phyloP scores from a whole-genome alignment of 2,329 filamentous ascomycete species.

The Pestalotiopsis fici region DNA sequence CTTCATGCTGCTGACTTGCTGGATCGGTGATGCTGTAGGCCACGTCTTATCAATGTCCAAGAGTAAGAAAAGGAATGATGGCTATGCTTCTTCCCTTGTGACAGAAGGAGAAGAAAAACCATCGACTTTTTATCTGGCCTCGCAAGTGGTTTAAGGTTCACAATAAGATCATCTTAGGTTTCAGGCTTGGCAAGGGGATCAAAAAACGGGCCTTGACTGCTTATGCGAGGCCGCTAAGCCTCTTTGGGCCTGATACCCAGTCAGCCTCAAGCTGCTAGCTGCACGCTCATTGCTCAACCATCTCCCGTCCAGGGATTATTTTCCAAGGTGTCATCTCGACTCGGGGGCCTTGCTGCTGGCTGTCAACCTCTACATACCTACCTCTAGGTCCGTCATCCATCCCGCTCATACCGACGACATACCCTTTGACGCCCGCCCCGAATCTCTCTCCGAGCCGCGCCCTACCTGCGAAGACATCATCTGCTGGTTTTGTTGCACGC shows the following conservation, averaged over 20 bases:
- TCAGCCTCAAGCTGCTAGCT: constrained; percentile 7
- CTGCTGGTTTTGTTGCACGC: background rate
- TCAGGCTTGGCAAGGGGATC: constrained; percentile 8
- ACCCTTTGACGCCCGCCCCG: background rate
- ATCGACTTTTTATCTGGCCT: background rate
- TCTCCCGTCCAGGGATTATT: background rate
- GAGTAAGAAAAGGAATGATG: background rate
- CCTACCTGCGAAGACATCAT: background rate
- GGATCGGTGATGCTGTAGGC: background rate
- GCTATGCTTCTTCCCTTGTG: background rate
- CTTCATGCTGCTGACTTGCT: background rate
- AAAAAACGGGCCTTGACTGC: background rate
- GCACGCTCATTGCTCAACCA: background rate
- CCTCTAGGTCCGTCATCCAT: background rate
- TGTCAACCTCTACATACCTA: background rate
- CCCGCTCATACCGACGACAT: background rate
- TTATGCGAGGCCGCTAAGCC: background rate
- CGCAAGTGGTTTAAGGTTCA: background rate
- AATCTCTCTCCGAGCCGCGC: background rate
- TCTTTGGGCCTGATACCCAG: background rate
- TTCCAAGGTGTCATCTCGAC: constrained; percentile 1
- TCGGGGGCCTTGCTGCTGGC: background rate
- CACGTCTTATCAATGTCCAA: background rate
- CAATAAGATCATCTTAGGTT: background rate
- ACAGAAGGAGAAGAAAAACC: background rate